These are phyloP conservation scores for Skeletonema tropicum DNA, from an alignment of 108 stramenopile species.

Conservation along the genomic window DNA sequence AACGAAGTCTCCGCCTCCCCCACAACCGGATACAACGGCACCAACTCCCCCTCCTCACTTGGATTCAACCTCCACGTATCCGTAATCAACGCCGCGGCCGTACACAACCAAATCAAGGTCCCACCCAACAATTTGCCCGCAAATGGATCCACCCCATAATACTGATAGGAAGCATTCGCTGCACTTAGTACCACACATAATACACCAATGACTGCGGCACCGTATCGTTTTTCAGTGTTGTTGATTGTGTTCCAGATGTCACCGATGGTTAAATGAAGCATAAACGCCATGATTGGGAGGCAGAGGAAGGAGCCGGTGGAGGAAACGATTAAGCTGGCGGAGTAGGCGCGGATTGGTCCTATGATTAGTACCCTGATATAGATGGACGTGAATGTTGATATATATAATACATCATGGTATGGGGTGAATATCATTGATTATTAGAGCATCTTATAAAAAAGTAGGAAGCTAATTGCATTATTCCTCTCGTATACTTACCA, in stretches of 20 bases:
- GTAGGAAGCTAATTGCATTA: no score
- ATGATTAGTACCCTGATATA: conserved; percentile 60
- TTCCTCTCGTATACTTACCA: conserved; percentile 46
- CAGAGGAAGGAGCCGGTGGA: conserved; percentile 40
- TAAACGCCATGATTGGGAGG: conserved; percentile 65
- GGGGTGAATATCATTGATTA: no score
- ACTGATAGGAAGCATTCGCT: conserved; percentile 69
- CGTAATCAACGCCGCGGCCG: conserved; percentile 71
- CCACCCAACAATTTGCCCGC: conserved; percentile 78
- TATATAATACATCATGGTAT: no score
- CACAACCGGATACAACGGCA: conserved; percentile 60
- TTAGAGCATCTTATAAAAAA: no score
- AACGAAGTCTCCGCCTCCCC: conserved; percentile 65
- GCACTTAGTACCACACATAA: conserved; percentile 62
- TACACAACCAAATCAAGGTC: conserved; percentile 73
- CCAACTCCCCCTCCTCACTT: conserved; percentile 35
- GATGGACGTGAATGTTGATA: no score
- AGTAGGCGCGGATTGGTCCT: conserved; percentile 80
- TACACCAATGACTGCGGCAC: conserved; percentile 74
- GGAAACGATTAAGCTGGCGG: conserved; percentile 68
- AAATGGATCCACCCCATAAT: conserved; percentile 57
- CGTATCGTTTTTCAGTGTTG: conserved; percentile 89
- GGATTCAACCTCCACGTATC: conserved; percentile 88
- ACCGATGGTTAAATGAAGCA: conserved; percentile 87
- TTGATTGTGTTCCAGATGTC: conserved; percentile 97